Evolutionary conservation across 805 yeast species (phyloP), one percentile per base, ranked within the genome.

Genomic region (Candida ponderosae): DNA sequence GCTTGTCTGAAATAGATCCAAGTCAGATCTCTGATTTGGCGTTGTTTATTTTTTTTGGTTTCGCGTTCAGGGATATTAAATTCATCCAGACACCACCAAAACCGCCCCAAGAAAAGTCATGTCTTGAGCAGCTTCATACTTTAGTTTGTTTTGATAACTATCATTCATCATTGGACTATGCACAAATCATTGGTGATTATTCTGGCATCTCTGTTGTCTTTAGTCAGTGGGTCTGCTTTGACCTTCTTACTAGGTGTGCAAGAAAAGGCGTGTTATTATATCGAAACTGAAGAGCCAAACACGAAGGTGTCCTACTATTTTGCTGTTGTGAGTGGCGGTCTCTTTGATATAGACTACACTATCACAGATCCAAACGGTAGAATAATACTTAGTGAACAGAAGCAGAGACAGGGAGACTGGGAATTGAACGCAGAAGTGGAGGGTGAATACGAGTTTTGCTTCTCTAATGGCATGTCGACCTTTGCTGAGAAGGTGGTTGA

Each of bases 221-320:
- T 57, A 29, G 68, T 68, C 5, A 52, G 50, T 17, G 70, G 65
- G 15, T 63, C 82, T 2, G 85, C 94, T 11, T 65, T 86, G 53
- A 84, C 93, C 0, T 79, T 84, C 51, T 68, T 70, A 18, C 67
- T 86, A 42, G 79, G 79, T n/a, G 86, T 95, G 13, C 81, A 79
- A 48, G 93, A 81, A 40, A 66, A 68, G 40, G 63, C 77, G 35
- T 86, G 96, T 56, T 84, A 68, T 62, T 84, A 80, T 59, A 71
- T 80, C 24, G 74, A 79, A 56, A 81, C 87, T 39, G 71, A 72
- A 36, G 64, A 70, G 42, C 74, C 74, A 5, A 67, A 71, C 47
- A 64, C 81, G 34, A 75, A 70, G 42, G 68, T 87, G 39, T 81
- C 81, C 29, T 86, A 77, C 57, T 81, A 83, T 56, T 86, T 84